Evolutionary conservation across 768 basidiomycete species (phyloP).

Genomic region (Boletus tomentosulus): DNA sequence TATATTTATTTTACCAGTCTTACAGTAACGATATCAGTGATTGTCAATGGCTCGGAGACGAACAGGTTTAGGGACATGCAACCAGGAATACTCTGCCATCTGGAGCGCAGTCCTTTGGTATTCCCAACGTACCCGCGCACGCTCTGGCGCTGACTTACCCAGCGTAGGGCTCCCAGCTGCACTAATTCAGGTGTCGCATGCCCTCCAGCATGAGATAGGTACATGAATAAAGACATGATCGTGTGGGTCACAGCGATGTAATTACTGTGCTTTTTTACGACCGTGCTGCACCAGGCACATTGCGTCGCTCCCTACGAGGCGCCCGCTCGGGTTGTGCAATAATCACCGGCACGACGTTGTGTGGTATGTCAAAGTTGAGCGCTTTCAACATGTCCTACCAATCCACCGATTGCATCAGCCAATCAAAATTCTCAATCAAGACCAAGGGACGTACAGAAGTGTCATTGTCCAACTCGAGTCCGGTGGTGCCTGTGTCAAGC

Average conservation of each 20-base stretch:
- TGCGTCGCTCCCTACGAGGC: conserved; percentile 70
- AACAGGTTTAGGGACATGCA: too few relatives aligned
- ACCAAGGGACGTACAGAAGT: conserved; percentile 68
- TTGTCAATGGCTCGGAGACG: too few relatives aligned
- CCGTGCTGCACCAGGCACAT: conserved; percentile 77
- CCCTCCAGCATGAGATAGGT: too few relatives aligned
- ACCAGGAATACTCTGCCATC: too few relatives aligned
- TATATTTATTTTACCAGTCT: neutral
- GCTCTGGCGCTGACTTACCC: too few relatives aligned
- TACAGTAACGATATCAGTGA: neutral
- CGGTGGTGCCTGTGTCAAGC: conserved; percentile 69
- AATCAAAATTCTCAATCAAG: neutral
- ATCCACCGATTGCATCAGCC: neutral
- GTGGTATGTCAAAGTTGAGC: conserved; percentile 92
- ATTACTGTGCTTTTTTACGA: conserved; percentile 17
- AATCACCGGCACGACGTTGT: conserved; percentile 64
- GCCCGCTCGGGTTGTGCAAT: conserved; percentile 65
- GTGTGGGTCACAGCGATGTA: neutral
- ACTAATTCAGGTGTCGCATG: too few relatives aligned
- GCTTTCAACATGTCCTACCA: conserved; percentile 77
- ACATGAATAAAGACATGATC: neutral
- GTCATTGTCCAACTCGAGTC: conserved; percentile 85
- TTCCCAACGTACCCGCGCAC: too few relatives aligned
- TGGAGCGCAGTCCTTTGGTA: too few relatives aligned
- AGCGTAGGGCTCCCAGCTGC: too few relatives aligned